Evolutionary conservation across 2,329 filamentous ascomycete species (phyloP).

Genomic region (Fusarium keratoplasticum): DNA sequence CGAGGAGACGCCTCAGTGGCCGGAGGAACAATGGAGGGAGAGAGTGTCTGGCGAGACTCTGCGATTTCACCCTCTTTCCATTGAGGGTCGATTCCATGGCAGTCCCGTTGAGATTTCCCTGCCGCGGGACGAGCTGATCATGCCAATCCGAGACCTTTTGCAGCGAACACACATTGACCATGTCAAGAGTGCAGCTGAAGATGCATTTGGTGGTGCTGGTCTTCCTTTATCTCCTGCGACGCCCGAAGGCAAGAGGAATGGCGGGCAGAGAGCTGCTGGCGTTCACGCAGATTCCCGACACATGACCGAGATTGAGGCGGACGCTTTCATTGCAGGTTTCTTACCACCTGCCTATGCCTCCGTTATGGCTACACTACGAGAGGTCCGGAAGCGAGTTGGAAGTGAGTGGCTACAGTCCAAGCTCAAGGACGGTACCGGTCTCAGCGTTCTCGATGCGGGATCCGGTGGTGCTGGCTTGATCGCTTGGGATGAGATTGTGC

Average conservation of each 20-base stretch:
- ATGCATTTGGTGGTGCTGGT: slow-evolving; percentile 79
- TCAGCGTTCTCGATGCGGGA: slow-evolving; percentile 79
- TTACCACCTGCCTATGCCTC: slow-evolving; percentile 79
- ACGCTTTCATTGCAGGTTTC: slow-evolving; percentile 76
- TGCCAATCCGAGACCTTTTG: slow-evolving; percentile 77
- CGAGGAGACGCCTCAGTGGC: slow-evolving; percentile 41
- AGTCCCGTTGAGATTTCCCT: slow-evolving; percentile 80
- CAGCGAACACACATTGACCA: slow-evolving; percentile 78
- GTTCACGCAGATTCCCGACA: slow-evolving; percentile 72
- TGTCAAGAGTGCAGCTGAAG: slow-evolving; percentile 76
- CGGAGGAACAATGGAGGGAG: slow-evolving; percentile 51
- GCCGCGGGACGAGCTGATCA: slow-evolving; percentile 75
- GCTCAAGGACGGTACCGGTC: slow-evolving; percentile 64
- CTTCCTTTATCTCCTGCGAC: slow-evolving; percentile 83
- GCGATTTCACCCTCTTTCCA: slow-evolving; percentile 80
- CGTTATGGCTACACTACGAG: slow-evolving; percentile 74
- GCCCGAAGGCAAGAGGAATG: slow-evolving; percentile 65
- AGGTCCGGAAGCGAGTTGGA: slow-evolving; percentile 79
- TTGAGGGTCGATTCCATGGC: slow-evolving; percentile 79
- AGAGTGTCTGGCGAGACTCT: slow-evolving; percentile 49
- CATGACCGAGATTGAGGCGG: slow-evolving; percentile 81
- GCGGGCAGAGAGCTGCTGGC: slow-evolving; percentile 73
- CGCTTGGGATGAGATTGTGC: slow-evolving; percentile 82
- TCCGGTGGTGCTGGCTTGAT: slow-evolving; percentile 78
- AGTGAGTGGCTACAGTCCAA: slow-evolving; percentile 75